Base-by-base conservation (phyloP, 257 asterid species). In the Nicotiana benthamiana region DNA sequence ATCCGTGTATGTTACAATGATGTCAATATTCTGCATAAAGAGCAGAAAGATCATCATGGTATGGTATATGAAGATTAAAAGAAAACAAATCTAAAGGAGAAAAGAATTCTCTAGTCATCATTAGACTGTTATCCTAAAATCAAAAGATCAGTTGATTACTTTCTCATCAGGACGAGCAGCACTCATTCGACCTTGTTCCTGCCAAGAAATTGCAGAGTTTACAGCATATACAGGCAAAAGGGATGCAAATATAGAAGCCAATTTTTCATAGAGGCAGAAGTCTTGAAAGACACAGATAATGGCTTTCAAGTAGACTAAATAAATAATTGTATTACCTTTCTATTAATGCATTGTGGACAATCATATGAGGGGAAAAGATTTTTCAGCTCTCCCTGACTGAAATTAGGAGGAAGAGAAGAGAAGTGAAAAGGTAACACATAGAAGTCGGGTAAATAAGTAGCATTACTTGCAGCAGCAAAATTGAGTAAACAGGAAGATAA, bases 1-100 rank as follows among this genome's bases (percentile, higher is more conserved):
- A 85, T 93, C 94, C 79, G 83, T 91, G 84, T 91, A 95, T 85
- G 97, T 90, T 81, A 95, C 92, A 62, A 91, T 83, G 85, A 93
- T 92, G 85, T 89, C 94, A 80, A 95, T 88, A 80, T 87, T 97
- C 99, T 95, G 94, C 97, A 93, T 74, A 66, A 79, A 79, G 76
- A 79, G 80, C 53, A 74, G 17, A 78, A 17, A 43, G 79, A 83
- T 24, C 36, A 81, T 26, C 64, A 36, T 32, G 40, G 28, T 68
- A 81, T 61, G 46, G 60, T 59, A 17, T 43, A 28, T 22, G 22
- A 32, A 48, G 22, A 80, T 48, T 9, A 74, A 48, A 48, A 16
- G 10, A 4, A 48, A 26, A 74, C 26, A 74, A 72, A 74, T 74
- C 43, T 48, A 48, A 48, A 48, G 79, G 43, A 74, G 61, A 74